phyloP scores from a whole-genome alignment of 352 stramenopile genomes.

The Phytopythium aichiense region DNA sequence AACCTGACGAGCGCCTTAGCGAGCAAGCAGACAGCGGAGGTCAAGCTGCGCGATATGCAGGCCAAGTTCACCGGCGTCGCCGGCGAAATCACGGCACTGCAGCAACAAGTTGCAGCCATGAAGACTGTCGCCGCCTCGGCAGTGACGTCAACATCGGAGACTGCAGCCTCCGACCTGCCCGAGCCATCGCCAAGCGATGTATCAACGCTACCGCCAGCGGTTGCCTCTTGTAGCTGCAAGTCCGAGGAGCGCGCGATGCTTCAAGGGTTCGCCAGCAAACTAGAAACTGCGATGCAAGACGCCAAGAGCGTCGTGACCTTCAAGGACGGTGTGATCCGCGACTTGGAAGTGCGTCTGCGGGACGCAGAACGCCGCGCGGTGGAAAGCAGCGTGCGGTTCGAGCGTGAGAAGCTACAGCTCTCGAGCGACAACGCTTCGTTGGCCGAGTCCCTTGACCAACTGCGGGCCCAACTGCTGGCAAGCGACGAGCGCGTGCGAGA shows the following conservation, averaged over 20 bases:
- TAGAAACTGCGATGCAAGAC: constrained; percentile 63
- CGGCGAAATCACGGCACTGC: constrained; percentile 35
- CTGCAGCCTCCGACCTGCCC: neutral
- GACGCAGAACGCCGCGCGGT: constrained; percentile 22
- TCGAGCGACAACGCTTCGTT: constrained; percentile 13
- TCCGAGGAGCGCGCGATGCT: constrained; percentile 35
- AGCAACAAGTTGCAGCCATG: constrained; percentile 39
- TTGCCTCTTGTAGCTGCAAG: neutral
- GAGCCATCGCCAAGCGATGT: neutral
- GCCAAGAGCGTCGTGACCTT: constrained; percentile 65
- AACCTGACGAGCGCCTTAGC: constrained; percentile 36
- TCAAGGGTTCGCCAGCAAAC: constrained; percentile 44
- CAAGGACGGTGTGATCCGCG: constrained; percentile 56
- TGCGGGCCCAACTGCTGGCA: constrained; percentile 12
- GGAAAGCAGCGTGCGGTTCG: constrained; percentile 14
- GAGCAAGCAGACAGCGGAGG: constrained; percentile 31
- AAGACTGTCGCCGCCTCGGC: constrained; percentile 12
- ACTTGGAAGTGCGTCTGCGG: constrained; percentile 36
- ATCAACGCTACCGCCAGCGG: too few relatives aligned
- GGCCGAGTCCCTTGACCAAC: constrained; percentile 12
- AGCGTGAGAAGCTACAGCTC: constrained; percentile 8
- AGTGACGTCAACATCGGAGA: neutral
- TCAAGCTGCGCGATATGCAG: constrained; percentile 30
- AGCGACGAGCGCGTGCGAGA: constrained; percentile 8
- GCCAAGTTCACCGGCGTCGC: constrained; percentile 43